Evolutionary conservation across 1,284 basidiomycete genomes (phyloP).

Genomic region (Boletus hoseneyae): DNA sequence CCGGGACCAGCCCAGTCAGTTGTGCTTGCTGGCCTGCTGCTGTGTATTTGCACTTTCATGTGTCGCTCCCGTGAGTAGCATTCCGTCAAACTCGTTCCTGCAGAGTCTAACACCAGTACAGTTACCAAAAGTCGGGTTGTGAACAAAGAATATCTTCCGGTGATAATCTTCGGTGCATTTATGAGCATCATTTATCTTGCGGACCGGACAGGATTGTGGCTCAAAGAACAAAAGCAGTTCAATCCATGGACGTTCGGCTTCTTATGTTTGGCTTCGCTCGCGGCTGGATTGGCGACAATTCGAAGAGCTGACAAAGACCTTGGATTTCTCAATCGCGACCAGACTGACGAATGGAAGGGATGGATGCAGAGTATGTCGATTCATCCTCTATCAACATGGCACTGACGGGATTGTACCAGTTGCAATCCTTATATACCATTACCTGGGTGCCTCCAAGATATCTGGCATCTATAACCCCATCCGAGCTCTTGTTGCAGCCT

Average conservation of each 20-base stretch:
- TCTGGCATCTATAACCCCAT: slow-evolving; percentile 90
- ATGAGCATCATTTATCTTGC: slow-evolving; percentile 69
- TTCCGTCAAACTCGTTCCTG: neutral
- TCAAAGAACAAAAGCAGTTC: slow-evolving; percentile 86
- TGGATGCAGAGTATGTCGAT: slow-evolving; percentile 84
- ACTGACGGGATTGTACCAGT: slow-evolving; percentile 43
- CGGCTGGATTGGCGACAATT: slow-evolving; percentile 60
- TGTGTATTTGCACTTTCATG: slow-evolving; percentile 14
- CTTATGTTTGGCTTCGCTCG: slow-evolving; percentile 53
- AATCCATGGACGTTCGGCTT: slow-evolving; percentile 64
- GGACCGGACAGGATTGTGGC: slow-evolving; percentile 79
- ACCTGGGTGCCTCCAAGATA: slow-evolving; percentile 81
- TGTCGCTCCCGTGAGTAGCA: slow-evolving; percentile 23
- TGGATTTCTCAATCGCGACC: slow-evolving; percentile 85
- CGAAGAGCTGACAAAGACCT: slow-evolving; percentile 75
- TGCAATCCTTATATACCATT: slow-evolving; percentile 86
- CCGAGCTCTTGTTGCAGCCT: slow-evolving; percentile 82
- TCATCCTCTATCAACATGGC: slow-evolving; percentile 1
- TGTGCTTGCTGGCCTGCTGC: slow-evolving; percentile 43
- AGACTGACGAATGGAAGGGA: slow-evolving; percentile 94
- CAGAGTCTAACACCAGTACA: slow-evolving; percentile 19
- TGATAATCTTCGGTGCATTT: slow-evolving; percentile 63
- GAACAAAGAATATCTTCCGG: slow-evolving; percentile 37
- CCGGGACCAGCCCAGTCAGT: slow-evolving; percentile 61
- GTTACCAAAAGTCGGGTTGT: slow-evolving; percentile 24